phyloP scores from a whole-genome alignment of 345 rosid genomes.

The Citropsis articulata region DNA sequence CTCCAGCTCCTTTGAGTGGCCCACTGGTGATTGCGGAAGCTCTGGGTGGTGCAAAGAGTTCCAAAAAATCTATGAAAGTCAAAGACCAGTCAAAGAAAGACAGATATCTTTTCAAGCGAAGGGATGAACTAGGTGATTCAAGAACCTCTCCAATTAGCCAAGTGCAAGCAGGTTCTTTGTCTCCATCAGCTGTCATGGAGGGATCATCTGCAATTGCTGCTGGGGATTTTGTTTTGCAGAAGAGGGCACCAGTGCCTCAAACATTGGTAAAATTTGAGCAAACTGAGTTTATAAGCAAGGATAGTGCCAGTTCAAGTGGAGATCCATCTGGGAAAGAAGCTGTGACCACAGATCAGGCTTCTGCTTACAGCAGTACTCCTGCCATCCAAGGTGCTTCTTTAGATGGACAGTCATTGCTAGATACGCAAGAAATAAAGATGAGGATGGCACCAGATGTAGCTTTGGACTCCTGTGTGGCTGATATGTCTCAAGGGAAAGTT shows the following conservation, averaged over 20 bases:
- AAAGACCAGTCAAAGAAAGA: constrained; percentile 82
- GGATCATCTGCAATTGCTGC: constrained; percentile 37
- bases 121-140: constrained; percentile 56
- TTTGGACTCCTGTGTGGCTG: constrained; percentile 2
- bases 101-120: constrained; percentile 72
- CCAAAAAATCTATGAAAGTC: constrained; percentile 60
- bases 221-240: constrained; percentile 73
- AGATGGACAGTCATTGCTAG: constrained; percentile 31
- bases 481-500: constrained; percentile 26
- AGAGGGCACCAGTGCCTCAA: constrained; percentile 44
- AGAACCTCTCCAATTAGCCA: constrained; percentile 29
- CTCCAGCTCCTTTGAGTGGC: constrained; percentile 93
- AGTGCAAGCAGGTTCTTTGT: constrained; percentile 38
- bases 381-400: constrained; percentile 7
- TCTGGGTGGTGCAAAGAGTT: constrained; percentile 55
- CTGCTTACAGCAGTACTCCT: neutral
- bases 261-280: constrained; percentile 37
- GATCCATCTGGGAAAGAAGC: constrained; percentile 33
- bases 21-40: constrained; percentile 91
- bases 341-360: constrained; percentile 22
- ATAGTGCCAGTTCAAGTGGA: constrained; percentile 32
- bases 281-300: constrained; percentile 30
- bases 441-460: constrained; percentile 20
- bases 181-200: constrained; percentile 33
- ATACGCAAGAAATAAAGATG: constrained; percentile 26